A percentile compares a stretch with the other conserved stretches of the same genome.
Conservation (phyloP, 176 grass and related monocot species). For the Pharus latifolius region DNA sequence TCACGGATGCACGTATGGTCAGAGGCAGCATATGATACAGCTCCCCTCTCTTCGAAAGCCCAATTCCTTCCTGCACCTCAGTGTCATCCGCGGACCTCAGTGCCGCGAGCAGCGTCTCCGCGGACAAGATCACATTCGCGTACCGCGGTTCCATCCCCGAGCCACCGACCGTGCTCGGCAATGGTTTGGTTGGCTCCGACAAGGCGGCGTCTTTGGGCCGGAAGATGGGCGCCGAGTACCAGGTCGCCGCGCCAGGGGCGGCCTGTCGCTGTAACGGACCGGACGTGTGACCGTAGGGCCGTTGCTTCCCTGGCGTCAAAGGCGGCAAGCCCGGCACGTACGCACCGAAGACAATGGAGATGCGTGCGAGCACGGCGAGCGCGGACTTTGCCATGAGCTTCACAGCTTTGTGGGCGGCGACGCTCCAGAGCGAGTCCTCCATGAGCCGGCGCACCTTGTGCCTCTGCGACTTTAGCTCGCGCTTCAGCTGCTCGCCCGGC, state of each 20-base stretch:
- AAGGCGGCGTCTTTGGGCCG: slow-evolving; percentile 2
- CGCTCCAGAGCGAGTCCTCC: slow-evolving; percentile 60
- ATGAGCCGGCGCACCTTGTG: slow-evolving; percentile 43
- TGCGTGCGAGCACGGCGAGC: slow-evolving; percentile 49
- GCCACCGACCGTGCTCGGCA: slow-evolving; percentile 39
- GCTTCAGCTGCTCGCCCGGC: slow-evolving; percentile 11
- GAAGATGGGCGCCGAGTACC: slow-evolving; percentile 70
- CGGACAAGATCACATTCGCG: slow-evolving; percentile 56
- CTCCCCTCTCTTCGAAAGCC: slow-evolving; percentile 44
- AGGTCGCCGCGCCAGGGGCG: background rate
- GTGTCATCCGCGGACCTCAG: slow-evolving; percentile 15
- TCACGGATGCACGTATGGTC: slow-evolving; percentile 43
- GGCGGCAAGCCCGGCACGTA: slow-evolving; percentile 45
- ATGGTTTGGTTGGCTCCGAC: slow-evolving; percentile 13
- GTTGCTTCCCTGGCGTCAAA: background rate
- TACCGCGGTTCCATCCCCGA: slow-evolving; percentile 55
- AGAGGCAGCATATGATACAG: slow-evolving; percentile 70
- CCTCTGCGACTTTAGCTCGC: slow-evolving; percentile 38
- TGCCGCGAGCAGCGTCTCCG: slow-evolving; percentile 25
- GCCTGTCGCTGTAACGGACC: slow-evolving; percentile 29
- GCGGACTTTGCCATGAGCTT: slow-evolving; percentile 59
- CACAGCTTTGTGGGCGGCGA: slow-evolving; percentile 28
- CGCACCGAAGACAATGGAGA: slow-evolving; percentile 41
- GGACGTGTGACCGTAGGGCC: slow-evolving; percentile 23
- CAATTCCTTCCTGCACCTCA: slow-evolving; percentile 17